Evolutionary conservation across 1,139 yeast species (phyloP).

Genomic region (Nakaseomyces uthaithaninus): DNA sequence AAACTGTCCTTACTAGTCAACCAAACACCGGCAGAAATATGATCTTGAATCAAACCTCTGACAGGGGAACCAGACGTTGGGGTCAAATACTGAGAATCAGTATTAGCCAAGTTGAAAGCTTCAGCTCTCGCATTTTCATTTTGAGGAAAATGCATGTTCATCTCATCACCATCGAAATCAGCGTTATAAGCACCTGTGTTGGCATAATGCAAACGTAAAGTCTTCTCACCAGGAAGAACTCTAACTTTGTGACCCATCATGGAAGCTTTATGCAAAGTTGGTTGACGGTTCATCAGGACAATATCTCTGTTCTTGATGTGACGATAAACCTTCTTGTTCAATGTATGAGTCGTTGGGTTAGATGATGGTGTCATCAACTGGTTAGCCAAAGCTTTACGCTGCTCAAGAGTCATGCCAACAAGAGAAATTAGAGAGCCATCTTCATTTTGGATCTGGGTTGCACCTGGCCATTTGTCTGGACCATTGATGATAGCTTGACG

Average conservation of each 20-base stretch:
- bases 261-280: slow-evolving; percentile 97
- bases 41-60: slow-evolving; percentile 98
- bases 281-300: slow-evolving; percentile 98
- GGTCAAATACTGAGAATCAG: slow-evolving; percentile 93
- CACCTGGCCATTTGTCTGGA: slow-evolving; percentile 98
- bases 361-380: slow-evolving; percentile 83
- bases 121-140: slow-evolving; percentile 97
- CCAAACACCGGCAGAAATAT: slow-evolving; percentile 98
- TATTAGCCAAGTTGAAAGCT: slow-evolving; percentile 88
- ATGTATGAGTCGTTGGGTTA: slow-evolving; percentile 41
- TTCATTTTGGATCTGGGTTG: slow-evolving; percentile 90
- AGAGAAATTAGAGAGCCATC: slow-evolving; percentile 84
- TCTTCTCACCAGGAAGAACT: slow-evolving; percentile 94
- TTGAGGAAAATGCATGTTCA: slow-evolving; percentile 99
- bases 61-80: slow-evolving; percentile 98
- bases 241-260: slow-evolving; percentile 99
- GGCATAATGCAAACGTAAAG: slow-evolving; percentile 93
- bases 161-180: slow-evolving; percentile 99
- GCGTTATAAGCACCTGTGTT: slow-evolving; percentile 99
- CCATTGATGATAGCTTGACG: slow-evolving; percentile 96
- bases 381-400: slow-evolving; percentile 92
- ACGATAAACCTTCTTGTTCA: slow-evolving; percentile 87
- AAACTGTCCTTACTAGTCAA: slow-evolving; percentile 85
- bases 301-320: slow-evolving; percentile 93
- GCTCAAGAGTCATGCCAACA: slow-evolving; percentile 84